A percentile compares a stretch with the other conserved stretches of the same genome.
Conservation (phyloP, 305 asterid species). For the Rubia occidens region DNA sequence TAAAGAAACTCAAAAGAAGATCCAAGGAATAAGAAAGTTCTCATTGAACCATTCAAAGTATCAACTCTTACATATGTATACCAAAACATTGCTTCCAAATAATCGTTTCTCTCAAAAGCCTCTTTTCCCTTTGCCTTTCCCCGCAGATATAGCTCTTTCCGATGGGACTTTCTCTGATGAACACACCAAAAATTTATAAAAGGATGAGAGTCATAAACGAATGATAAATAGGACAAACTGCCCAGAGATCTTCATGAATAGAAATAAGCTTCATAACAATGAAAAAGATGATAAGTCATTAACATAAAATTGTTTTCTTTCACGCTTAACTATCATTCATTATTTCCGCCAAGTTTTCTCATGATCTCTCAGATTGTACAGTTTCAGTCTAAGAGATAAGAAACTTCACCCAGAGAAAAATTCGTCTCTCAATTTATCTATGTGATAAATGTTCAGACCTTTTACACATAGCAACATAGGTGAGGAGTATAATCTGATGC, state of each 20-base stretch:
- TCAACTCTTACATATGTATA: background rate
- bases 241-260: no score
- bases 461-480: background rate
- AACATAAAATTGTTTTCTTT: background rate
- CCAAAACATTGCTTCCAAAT: background rate
- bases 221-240: no score
- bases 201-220: background rate
- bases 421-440: background rate
- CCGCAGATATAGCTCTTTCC: background rate
- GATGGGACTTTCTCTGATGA: background rate
- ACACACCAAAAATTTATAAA: background rate
- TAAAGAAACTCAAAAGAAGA: background rate
- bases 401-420: background rate
- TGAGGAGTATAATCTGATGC: background rate
- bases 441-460: background rate
- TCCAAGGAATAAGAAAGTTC: background rate
- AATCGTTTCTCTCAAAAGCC: background rate
- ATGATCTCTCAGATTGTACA: background rate
- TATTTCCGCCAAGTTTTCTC: background rate
- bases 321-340: background rate
- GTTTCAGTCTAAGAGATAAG: background rate
- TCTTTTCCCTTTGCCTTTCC: background rate
- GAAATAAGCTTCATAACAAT: no score
- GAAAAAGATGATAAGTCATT: background rate
- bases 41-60: background rate